phyloP scores from a whole-genome alignment of 139 green algal genomes.

The Coccomyxa sp. region DNA sequence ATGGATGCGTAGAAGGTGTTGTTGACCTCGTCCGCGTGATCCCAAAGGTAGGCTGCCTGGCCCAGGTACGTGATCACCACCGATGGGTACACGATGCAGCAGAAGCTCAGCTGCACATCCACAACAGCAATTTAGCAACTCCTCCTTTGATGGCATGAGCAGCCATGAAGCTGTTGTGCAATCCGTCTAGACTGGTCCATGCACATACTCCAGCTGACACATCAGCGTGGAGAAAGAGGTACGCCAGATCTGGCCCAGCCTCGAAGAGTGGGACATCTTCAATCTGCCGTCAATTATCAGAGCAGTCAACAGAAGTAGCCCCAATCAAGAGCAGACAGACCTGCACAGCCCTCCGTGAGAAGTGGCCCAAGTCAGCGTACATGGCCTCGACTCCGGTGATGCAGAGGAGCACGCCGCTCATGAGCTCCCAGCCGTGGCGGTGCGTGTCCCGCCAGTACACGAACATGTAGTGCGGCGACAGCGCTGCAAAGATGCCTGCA shows the following conservation, averaged over 20 bases:
- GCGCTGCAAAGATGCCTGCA: slow-evolving; percentile 3
- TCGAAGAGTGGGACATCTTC: too few species aligned
- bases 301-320: too few species aligned
- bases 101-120: slow-evolving; percentile 15
- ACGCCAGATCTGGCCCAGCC: too few species aligned
- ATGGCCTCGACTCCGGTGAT: slow-evolving; percentile 55
- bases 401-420: slow-evolving; percentile 46
- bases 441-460: slow-evolving; percentile 1
- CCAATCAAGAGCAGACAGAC: too few species aligned
- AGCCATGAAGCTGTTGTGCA: too few species aligned
- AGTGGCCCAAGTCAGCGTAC: slow-evolving; percentile 65
- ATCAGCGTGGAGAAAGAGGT: too few species aligned
- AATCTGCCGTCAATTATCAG: too few species aligned
- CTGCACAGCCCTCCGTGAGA: slow-evolving; percentile 29
- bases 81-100: slow-evolving; percentile 46
- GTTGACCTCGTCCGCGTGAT: slow-evolving; percentile 6
- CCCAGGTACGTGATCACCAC: slow-evolving; percentile 61
- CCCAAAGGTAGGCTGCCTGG: slow-evolving; percentile 33
- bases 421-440: slow-evolving; percentile 19
- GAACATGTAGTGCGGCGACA: slow-evolving; percentile 18
- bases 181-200: too few species aligned
- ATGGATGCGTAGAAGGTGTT: slow-evolving; percentile 25
- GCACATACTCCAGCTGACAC: too few species aligned
- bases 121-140: too few species aligned
- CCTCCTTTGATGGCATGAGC: too few species aligned